These are phyloP conservation scores for Hypoxylon sp. DNA, from an alignment of 2,329 filamentous ascomycete genomes.

Conservation along the genomic window DNA sequence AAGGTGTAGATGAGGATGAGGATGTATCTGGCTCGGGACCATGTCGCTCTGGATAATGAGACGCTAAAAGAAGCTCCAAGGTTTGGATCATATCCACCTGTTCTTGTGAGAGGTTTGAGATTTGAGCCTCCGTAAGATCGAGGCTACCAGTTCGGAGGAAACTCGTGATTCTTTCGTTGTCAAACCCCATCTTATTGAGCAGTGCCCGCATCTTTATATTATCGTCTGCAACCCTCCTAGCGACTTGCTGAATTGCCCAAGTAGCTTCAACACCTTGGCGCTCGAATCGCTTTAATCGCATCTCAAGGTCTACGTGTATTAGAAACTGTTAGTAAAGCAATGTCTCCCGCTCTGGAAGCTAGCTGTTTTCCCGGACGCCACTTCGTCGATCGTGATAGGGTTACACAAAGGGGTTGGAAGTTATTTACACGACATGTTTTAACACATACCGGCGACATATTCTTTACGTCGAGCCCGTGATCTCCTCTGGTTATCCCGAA, in stretches of 20 bases:
- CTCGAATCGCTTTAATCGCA: slow-evolving; percentile 74
- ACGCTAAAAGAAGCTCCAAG: slow-evolving; percentile 22
- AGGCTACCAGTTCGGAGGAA: slow-evolving; percentile 35
- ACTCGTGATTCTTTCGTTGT: slow-evolving; percentile 58
- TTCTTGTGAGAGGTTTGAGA: slow-evolving; percentile 17
- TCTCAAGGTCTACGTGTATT: slow-evolving; percentile 72
- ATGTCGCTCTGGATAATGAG: neutral
- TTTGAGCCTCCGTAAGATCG: slow-evolving; percentile 9
- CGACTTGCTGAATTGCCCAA: slow-evolving; percentile 79
- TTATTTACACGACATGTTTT: neutral
- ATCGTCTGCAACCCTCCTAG: slow-evolving; percentile 77
- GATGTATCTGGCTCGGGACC: neutral
- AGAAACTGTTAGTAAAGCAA: neutral
- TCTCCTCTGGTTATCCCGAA: slow-evolving; percentile 82
- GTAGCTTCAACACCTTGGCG: slow-evolving; percentile 77
- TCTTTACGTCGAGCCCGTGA: slow-evolving; percentile 82
- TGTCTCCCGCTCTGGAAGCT: neutral
- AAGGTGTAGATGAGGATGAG: neutral
- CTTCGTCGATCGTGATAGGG: neutral
- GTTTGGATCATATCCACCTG: slow-evolving; percentile 27
- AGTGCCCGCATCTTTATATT: slow-evolving; percentile 75
- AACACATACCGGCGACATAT: slow-evolving; percentile 65
- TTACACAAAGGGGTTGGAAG: neutral
- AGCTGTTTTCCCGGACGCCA: neutral
- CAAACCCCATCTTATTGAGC: slow-evolving; percentile 70